phyloP scores from a whole-genome alignment of 108 stramenopile genomes.

The Mayamaea pseudoterrestris region DNA sequence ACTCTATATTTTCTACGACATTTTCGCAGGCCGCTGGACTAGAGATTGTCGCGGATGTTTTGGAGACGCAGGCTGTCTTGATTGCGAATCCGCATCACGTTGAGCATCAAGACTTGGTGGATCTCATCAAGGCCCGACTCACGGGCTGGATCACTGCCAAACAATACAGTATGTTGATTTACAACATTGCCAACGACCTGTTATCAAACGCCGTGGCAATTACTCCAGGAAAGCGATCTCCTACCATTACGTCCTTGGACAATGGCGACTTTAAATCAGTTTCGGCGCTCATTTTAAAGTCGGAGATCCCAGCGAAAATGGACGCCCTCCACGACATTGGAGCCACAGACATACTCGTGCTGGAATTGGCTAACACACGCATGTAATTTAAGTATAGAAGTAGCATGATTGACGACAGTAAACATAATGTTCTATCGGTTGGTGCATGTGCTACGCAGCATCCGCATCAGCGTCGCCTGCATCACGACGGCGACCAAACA shows the following conservation, averaged over 20 bases:
- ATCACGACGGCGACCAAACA: not conserved
- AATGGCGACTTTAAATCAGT: conserved; percentile 75
- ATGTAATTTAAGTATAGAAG: conserved; percentile 42
- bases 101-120: conserved; percentile 72
- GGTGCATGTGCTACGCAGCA: not conserved
- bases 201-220: conserved; percentile 57
- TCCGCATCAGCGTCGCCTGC: not conserved
- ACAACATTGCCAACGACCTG: conserved; percentile 75
- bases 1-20: not conserved
- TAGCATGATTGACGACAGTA: not conserved
- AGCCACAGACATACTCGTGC: conserved; percentile 90
- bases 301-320: conserved; percentile 79
- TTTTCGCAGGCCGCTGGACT: conserved; percentile 81
- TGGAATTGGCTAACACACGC: conserved; percentile 78
- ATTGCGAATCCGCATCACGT: conserved; percentile 77
- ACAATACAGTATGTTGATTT: conserved; percentile 90
- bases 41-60: conserved; percentile 83
- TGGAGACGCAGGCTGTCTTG: conserved; percentile 61
- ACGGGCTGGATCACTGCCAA: conserved; percentile 93
- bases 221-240: conserved; percentile 92
- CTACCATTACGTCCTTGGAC: conserved; percentile 84
- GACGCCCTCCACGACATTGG: conserved; percentile 84
- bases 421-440: not conserved
- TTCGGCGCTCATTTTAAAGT: conserved; percentile 73
- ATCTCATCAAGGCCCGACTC: conserved; percentile 79